Conservation (phyloP, 306 rosid genomes). For the Inga leiocalycina region DNA sequence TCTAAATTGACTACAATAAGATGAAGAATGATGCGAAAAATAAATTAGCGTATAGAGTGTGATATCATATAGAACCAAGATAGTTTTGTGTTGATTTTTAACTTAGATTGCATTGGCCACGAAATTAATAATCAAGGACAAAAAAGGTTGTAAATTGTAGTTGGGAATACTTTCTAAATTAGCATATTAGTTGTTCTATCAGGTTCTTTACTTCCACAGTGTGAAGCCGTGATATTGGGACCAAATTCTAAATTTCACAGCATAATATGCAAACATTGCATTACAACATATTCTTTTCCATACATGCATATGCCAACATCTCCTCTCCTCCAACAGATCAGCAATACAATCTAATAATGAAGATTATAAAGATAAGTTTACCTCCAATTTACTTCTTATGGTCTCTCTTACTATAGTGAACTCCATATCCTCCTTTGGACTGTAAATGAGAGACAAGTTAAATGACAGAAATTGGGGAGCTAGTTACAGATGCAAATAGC, state of each 20-base stretch:
- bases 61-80: not conserved
- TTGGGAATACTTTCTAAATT: not conserved
- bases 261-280: constrained; percentile 3
- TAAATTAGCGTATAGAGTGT: constrained; percentile 2
- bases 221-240: constrained; percentile 1
- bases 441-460: constrained; percentile 37
- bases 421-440: constrained; percentile 90
- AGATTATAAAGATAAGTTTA: constrained; percentile 37
- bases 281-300: not conserved
- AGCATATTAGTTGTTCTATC: not conserved
- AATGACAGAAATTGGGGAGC: constrained; percentile 20
- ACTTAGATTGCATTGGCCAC: not conserved
- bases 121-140: not conserved
- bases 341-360: constrained; percentile 14
- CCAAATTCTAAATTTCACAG: constrained; percentile 10
- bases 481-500: not conserved
- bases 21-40: constrained; percentile 20
- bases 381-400: constrained; percentile 84
- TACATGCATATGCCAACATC: not conserved
- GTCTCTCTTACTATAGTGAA: constrained; percentile 88
- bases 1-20: constrained; percentile 8
- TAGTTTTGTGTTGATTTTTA: not conserved
- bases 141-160: not conserved
- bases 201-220: not conserved
- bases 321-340: not conserved